These are phyloP conservation scores for Syzygium aqueum DNA, from an alignment of 345 rosid genomes.

Conservation along the genomic window DNA sequence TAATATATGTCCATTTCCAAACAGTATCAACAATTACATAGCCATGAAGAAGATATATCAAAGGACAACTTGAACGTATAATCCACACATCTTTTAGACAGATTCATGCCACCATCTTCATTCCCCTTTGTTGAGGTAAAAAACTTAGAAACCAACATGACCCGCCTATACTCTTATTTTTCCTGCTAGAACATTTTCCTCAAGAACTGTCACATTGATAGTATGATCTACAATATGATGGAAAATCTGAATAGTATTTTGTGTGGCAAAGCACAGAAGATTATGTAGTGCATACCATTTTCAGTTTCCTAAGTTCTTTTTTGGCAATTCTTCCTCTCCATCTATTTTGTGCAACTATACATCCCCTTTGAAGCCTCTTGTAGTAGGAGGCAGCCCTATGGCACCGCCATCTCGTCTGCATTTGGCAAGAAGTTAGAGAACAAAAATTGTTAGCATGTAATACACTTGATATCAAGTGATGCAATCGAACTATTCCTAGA, in stretches of 20 bases:
- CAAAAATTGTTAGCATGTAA: neutral
- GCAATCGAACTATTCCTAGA: neutral
- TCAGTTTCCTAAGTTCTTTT: slow-evolving; percentile 32
- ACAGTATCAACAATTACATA: neutral
- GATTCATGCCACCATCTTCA: neutral
- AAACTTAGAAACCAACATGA: neutral
- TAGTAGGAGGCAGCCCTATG: slow-evolving; percentile 21
- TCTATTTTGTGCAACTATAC: slow-evolving; percentile 20
- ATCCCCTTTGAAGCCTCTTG: slow-evolving; percentile 19
- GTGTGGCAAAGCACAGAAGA: neutral
- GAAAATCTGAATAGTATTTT: neutral
- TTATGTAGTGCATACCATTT: slow-evolving; percentile 16
- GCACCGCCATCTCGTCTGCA: slow-evolving; percentile 28
- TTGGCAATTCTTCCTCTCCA: slow-evolving; percentile 33
- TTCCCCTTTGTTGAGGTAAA: neutral
- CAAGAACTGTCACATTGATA: neutral
- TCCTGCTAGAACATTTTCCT: neutral
- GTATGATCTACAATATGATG: neutral
- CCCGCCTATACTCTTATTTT: neutral
- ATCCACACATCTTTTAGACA: neutral
- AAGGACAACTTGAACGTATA: neutral
- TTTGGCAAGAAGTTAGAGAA: neutral
- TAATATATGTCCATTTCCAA: neutral
- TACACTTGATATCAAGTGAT: neutral
- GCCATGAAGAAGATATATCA: neutral